A percentile compares a stretch with the other conserved stretches of the same genome.
Evolutionary conservation across 2,329 filamentous ascomycete genomes (phyloP).

Genomic region (Trichophyton rubrum): DNA sequence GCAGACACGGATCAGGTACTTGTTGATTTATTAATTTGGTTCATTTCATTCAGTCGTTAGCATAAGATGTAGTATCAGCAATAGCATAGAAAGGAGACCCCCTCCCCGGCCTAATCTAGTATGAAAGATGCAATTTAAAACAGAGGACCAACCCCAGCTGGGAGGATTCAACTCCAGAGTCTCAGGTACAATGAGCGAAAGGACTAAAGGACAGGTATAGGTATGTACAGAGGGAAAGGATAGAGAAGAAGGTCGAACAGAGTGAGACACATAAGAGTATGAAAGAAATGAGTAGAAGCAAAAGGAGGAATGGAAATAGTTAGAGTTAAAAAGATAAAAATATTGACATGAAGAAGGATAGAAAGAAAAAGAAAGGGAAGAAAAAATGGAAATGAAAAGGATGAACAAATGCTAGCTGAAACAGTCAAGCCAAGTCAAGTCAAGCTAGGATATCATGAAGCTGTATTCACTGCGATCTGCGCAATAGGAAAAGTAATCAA

Average conservation of each 20-base stretch:
- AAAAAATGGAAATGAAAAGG: background rate
- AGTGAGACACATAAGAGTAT: background rate
- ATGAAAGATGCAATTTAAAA: background rate
- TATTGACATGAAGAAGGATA: conserved; percentile 6
- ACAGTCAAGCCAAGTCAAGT: background rate
- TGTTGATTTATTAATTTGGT: background rate
- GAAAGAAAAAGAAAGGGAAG: background rate
- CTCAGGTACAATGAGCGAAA: background rate
- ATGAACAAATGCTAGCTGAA: conserved; percentile 1
- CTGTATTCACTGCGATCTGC: conserved; percentile 3
- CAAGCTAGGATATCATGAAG: background rate
- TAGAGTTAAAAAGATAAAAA: conserved; percentile 5
- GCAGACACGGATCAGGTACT: no score
- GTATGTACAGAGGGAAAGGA: background rate
- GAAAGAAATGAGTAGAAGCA: background rate
- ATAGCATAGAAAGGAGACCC: background rate
- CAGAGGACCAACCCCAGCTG: background rate
- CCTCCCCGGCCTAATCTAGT: background rate
- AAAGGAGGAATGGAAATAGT: conserved; percentile 1
- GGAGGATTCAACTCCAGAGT: background rate
- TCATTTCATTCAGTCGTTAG: background rate
- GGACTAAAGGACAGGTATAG: background rate
- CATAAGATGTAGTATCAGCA: background rate
- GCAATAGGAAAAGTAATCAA: background rate
- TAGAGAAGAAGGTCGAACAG: conserved; percentile 6